Evolutionary conservation across 345 rosid species (phyloP).

Genomic region (Microcos paniculata): DNA sequence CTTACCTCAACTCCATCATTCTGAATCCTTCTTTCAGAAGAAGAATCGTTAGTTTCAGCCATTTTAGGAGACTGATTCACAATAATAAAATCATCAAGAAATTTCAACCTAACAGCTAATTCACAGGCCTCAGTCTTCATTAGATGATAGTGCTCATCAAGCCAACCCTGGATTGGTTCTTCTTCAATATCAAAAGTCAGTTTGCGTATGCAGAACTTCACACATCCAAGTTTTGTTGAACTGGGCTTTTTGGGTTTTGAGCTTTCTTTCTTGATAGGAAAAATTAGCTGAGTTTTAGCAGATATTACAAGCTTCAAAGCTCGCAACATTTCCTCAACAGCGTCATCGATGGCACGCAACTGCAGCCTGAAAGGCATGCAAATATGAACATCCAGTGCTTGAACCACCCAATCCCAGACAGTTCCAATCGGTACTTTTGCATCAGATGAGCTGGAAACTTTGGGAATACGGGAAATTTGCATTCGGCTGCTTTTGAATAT

Average conservation of each 20-base stretch:
- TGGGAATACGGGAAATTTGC: constrained; percentile 91
- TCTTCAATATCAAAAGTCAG: constrained; percentile 90
- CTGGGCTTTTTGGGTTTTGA: constrained; percentile 67
- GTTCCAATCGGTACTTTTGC: constrained; percentile 35
- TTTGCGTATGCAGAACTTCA: constrained; percentile 73
- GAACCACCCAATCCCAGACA: constrained; percentile 87
- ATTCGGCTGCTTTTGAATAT: constrained; percentile 80
- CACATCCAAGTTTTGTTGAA: constrained; percentile 66
- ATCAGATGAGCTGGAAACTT: constrained; percentile 53
- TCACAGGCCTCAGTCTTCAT: constrained; percentile 84
- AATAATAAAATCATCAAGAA: constrained; percentile 65
- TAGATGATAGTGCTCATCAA: constrained; percentile 87
- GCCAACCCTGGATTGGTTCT: constrained; percentile 98
- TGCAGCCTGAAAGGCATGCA: constrained; percentile 85
- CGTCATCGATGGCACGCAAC: constrained; percentile 96
- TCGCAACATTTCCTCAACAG: constrained; percentile 91
- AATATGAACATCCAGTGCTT: constrained; percentile 87
- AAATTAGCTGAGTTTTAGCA: constrained; percentile 57
- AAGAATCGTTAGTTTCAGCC: constrained; percentile 52
- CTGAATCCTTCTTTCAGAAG: constrained; percentile 45
- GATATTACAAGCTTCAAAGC: constrained; percentile 74
- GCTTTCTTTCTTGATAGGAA: constrained; percentile 63
- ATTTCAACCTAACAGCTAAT: constrained; percentile 83
- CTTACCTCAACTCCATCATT: constrained; percentile 68
- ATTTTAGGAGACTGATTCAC: constrained; percentile 40